These are phyloP conservation scores for Torulaspora franciscae DNA, from an alignment of 805 yeast species.

Conservation along the genomic window DNA sequence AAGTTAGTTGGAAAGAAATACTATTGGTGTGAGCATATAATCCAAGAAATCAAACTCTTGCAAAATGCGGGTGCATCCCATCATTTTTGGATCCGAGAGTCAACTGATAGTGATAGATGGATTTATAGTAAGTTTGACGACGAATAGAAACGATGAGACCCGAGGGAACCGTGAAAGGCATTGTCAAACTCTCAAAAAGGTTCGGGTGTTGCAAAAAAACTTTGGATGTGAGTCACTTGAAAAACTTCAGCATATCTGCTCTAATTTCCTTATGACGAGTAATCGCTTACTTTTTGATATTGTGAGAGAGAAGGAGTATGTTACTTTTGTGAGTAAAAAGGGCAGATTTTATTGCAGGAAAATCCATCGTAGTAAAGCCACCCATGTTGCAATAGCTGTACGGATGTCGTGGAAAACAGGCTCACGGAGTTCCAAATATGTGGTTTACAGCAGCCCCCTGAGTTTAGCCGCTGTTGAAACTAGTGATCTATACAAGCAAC, in stretches of 20 bases:
- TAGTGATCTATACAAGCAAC: constrained; percentile 5
- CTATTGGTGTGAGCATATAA: not conserved
- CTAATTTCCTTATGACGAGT: constrained; percentile 9
- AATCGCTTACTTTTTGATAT: constrained; percentile 7
- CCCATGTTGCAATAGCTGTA: constrained; percentile 10
- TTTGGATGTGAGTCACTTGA: constrained; percentile 2
- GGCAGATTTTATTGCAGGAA: constrained; percentile 11
- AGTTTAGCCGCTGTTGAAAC: not conserved
- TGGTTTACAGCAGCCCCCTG: constrained; percentile 9
- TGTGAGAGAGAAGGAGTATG: constrained; percentile 4
- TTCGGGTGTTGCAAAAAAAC: not conserved
- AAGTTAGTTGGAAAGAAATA: too few species aligned
- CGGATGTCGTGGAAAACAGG: constrained; percentile 3
- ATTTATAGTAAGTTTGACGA: not conserved
- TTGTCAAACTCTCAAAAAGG: constrained; percentile 2
- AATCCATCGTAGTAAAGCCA: constrained; percentile 6
- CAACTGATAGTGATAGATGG: not conserved
- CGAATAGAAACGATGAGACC: not conserved
- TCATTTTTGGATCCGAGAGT: not conserved
- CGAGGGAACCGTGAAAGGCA: not conserved
- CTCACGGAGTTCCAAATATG: constrained; percentile 5
- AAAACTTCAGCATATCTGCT: constrained; percentile 5
- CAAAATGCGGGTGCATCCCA: not conserved
- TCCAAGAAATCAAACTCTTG: not conserved
- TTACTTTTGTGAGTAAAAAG: constrained; percentile 9